A percentile compares a stretch with the other conserved stretches of the same genome.
Conservation (phyloP, 306 rosid genomes). For the Clitoria ternatea region DNA sequence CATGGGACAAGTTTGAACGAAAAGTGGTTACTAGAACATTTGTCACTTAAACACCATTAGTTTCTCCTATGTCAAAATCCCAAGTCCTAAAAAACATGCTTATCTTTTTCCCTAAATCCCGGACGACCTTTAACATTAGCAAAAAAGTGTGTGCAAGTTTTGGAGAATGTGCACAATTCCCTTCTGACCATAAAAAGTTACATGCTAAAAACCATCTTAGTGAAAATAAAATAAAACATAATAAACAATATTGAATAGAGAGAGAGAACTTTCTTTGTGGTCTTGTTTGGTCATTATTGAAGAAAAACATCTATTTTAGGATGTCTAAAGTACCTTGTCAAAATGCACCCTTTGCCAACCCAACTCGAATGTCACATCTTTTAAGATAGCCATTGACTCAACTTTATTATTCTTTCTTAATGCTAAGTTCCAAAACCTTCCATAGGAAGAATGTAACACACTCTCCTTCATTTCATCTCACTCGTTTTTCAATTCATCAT, state of each 20-base stretch:
- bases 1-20: constrained; percentile 42
- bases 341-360: constrained; percentile 31
- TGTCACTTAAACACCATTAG: constrained; percentile 35
- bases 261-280: constrained; percentile 1
- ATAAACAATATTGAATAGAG: neutral
- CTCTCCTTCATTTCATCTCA: neutral
- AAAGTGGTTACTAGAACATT: constrained; percentile 13
- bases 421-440: constrained; percentile 32
- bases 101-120: constrained; percentile 85
- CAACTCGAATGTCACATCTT: constrained; percentile 42
- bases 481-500: neutral
- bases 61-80: constrained; percentile 55
- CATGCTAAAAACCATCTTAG: constrained; percentile 24
- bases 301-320: constrained; percentile 31
- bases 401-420: constrained; percentile 39
- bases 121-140: constrained; percentile 64
- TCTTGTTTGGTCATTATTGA: constrained; percentile 17
- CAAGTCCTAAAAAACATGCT: constrained; percentile 57
- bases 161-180: constrained; percentile 63
- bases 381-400: constrained; percentile 63
- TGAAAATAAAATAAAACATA: neutral
- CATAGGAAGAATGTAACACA: neutral
- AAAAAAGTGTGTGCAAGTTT: constrained; percentile 55
- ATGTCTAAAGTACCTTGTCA: constrained; percentile 28
- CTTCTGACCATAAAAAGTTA: constrained; percentile 37